Base-by-base conservation (phyloP, 106 monocot genomes). In the Amphibolis antarctica region DNA sequence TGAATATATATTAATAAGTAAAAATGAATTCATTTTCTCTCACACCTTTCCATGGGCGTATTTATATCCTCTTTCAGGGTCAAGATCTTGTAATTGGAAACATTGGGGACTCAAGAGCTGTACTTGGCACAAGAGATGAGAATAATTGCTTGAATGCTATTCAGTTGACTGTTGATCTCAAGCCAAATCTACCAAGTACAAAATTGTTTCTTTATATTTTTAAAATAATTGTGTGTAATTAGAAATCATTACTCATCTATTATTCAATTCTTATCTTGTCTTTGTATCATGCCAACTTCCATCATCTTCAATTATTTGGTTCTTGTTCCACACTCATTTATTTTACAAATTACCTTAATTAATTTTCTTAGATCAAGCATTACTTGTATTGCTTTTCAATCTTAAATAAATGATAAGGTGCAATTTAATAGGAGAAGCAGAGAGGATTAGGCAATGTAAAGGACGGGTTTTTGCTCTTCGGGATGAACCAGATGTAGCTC, bases 391-490 rank as follows among this genome's bases (percentile, higher is more conserved):
- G 26, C 14, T 26, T 12, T 56, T 15, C 23, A 11, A 29, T 2
- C 26, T 15, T 15, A 56, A 26, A 27, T 14, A 15, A 56, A 56
- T 12, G 15, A 56, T 60, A 15, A 43, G 3, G 19, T 43, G 18
- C 29, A 12, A 42, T 42, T 5, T 44, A 21, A 42, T 18, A 86
- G 86, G 72, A 61, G 86, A 86, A 70, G 79, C 73, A 55, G 79
- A 77, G 65, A 86, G 86, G 68, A 86, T 86, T 42, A 79, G 59
- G 42, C 69, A 36, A 50, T 86, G 74, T 53, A 80, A 44, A 12
- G 86, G 86, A n/a, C 79, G 86, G 23, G 80, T 86, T 26, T 86
- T 86, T 77, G 86, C 82, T 62, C 86, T 75, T 68, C 68, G 47
- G 31, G 71, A 77, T 66, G 82, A 90, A 68, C 89, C 89, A 53